Evolutionary conservation across 768 basidiomycete species (phyloP).

Genomic region (Phaeolepiota aurea): DNA sequence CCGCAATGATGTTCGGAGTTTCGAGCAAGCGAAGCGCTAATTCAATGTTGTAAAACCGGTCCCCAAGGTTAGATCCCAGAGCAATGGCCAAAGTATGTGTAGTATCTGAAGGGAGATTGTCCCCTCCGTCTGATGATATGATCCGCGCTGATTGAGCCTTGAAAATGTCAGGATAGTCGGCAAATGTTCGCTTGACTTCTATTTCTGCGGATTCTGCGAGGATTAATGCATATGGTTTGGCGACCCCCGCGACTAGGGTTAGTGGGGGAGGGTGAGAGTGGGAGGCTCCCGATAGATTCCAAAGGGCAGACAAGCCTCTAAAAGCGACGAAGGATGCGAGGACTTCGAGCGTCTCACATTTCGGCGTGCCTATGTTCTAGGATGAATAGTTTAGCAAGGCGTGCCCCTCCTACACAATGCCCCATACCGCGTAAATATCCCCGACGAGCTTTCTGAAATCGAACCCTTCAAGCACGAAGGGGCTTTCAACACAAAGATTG

Average conservation of each 20-base stretch:
- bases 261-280: slow-evolving; percentile 11
- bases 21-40: slow-evolving; percentile 69
- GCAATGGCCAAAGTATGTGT: slow-evolving; percentile 52
- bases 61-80: slow-evolving; percentile 86
- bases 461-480: slow-evolving; percentile 16
- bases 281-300: not conserved
- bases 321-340: slow-evolving; percentile 50
- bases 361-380: slow-evolving; percentile 40
- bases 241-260: slow-evolving; percentile 44
- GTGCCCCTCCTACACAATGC: no score
- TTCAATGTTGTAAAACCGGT: slow-evolving; percentile 77
- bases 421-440: no score
- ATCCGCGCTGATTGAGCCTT: not conserved
- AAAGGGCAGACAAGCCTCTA: slow-evolving; percentile 27
- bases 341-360: slow-evolving; percentile 62
- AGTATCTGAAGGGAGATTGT: not conserved
- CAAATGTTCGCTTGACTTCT: slow-evolving; percentile 38
- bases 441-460: slow-evolving; percentile 27
- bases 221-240: slow-evolving; percentile 66
- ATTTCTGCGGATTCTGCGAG: slow-evolving; percentile 62
- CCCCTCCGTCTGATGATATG: not conserved
- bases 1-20: slow-evolving; percentile 17
- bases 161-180: slow-evolving; percentile 22
- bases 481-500: slow-evolving; percentile 22
- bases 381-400: no score